Base-by-base conservation (phyloP, 2,329 filamentous ascomycete species). In the Phialophora verrucosa region DNA sequence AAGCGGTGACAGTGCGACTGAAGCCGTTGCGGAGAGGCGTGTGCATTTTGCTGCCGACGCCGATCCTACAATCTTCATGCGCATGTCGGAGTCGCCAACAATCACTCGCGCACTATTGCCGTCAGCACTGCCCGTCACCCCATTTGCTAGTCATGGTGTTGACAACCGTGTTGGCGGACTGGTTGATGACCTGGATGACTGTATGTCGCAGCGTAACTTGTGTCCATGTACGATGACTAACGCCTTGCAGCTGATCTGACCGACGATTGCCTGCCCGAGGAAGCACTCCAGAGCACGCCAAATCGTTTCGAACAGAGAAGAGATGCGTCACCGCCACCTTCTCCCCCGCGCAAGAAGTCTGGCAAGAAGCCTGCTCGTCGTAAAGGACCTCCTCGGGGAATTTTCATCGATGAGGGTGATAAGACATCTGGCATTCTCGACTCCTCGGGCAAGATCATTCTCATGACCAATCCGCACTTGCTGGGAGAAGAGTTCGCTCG, bases 21-120 rank as follows among this genome's bases (percentile, higher is more conserved):
- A 80, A 42, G 74, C 74, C 17, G 78, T 76, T 65, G 76, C 76
- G 4, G 77, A 80, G 31, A 80, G 90, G 66, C 90, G 90, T 70
- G 91, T 95, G 51, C 91, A 90, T 73, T 95, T 95, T 73, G 80
- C 83, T 71, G 64, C 70, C 31, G 71, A 72, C 29, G 59, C 55
- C 42, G 63, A 69, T 25, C 62, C 54, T 14, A 56, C 62, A 12
- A n/a, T 69, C 14, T 62, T 65, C 57, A 55, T 66, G 51, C 50
- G 54, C 51, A 65, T 72, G 64, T 71, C 69, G 38, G 64, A 68
- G 44, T 73, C 71, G 55, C 71, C 71, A 6, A 72, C 71, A 17
- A 71, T 73, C 35, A 70, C 70, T 66, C 67, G 71, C 53, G 69
- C 69, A 44, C 65, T 73, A 25, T 66, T 73, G 38, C 71, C 71